phyloP scores from a whole-genome alignment of 1,284 basidiomycete genomes.

The Blastosporella zonata region DNA sequence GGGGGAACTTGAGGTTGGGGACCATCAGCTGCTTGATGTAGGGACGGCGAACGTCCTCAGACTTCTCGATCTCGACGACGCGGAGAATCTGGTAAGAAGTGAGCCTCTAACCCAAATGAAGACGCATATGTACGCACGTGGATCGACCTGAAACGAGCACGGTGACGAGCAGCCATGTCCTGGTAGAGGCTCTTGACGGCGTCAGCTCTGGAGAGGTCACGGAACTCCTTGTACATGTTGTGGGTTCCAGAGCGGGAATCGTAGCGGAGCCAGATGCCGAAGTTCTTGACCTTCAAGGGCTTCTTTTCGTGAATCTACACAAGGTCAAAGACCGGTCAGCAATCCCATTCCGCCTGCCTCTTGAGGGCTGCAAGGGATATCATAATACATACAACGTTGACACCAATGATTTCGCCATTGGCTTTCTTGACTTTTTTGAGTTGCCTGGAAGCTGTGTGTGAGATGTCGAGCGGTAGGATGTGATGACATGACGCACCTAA shows the following conservation, averaged over 20 bases:
- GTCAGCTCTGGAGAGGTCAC: slow-evolving; percentile 91
- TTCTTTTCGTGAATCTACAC: slow-evolving; percentile 93
- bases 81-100: slow-evolving; percentile 71
- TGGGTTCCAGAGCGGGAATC: slow-evolving; percentile 97
- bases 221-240: slow-evolving; percentile 99
- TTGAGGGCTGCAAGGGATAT: slow-evolving; percentile 79
- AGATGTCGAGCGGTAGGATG: not conserved
- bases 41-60: slow-evolving; percentile 87
- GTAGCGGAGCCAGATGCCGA: slow-evolving; percentile 99
- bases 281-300: slow-evolving; percentile 99
- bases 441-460: slow-evolving; percentile 62
- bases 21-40: slow-evolving; percentile 97
- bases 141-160: slow-evolving; percentile 98
- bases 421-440: slow-evolving; percentile 99
- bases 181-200: slow-evolving; percentile 98
- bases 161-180: slow-evolving; percentile 99
- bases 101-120: slow-evolving; percentile 9
- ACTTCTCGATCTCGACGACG: slow-evolving; percentile 92
- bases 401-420: slow-evolving; percentile 97
- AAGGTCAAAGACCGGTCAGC: slow-evolving; percentile 40
- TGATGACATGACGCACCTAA: slow-evolving; percentile 50
- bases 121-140: slow-evolving; percentile 59
- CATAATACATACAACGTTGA: slow-evolving; percentile 86
- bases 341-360: slow-evolving; percentile 78
- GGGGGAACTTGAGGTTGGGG: slow-evolving; percentile 95